Evolutionary conservation across 208 protist genomes (phyloP).

Genomic region (Acanthamoeba royreba): DNA sequence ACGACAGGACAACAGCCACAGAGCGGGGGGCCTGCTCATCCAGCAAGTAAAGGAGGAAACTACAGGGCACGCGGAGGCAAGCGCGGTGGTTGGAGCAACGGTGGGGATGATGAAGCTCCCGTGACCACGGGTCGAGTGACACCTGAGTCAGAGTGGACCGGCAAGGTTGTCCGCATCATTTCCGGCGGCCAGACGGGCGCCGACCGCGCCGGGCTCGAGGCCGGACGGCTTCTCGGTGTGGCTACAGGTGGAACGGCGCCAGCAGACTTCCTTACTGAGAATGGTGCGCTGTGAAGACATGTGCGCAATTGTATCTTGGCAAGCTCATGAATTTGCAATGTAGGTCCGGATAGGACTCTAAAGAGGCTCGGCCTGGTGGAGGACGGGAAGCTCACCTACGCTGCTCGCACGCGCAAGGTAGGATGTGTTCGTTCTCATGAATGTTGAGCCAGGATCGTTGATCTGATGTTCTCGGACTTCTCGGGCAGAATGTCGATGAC

Average conservation of each 20-base stretch:
- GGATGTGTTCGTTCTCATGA: background rate
- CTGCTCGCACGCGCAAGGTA: slow-evolving; percentile 39
- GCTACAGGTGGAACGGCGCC: slow-evolving; percentile 32
- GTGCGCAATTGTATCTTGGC: background rate
- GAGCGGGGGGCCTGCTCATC: too few relatives aligned
- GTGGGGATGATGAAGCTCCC: background rate
- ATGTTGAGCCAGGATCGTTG: background rate
- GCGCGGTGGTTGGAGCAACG: background rate
- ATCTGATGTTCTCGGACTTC: background rate
- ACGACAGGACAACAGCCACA: too few relatives aligned
- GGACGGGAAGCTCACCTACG: background rate
- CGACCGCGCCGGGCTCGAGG: slow-evolving; percentile 37
- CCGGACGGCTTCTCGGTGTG: background rate
- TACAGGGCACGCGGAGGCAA: background rate
- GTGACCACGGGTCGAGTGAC: background rate
- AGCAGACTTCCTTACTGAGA: background rate
- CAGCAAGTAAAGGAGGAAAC: background rate
- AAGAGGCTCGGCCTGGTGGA: background rate
- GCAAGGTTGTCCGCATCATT: slow-evolving; percentile 28
- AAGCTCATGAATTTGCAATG: background rate
- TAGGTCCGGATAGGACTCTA: background rate
- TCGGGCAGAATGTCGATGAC: slow-evolving; percentile 19
- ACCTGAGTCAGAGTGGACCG: background rate
- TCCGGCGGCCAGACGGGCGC: slow-evolving; percentile 39
- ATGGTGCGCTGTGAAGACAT: background rate